Percentiles rank a stretch among this genome's conserved stretches.
Evolutionary conservation across 2,329 filamentous ascomycete species (phyloP).

Genomic region (Neonectria sp.): DNA sequence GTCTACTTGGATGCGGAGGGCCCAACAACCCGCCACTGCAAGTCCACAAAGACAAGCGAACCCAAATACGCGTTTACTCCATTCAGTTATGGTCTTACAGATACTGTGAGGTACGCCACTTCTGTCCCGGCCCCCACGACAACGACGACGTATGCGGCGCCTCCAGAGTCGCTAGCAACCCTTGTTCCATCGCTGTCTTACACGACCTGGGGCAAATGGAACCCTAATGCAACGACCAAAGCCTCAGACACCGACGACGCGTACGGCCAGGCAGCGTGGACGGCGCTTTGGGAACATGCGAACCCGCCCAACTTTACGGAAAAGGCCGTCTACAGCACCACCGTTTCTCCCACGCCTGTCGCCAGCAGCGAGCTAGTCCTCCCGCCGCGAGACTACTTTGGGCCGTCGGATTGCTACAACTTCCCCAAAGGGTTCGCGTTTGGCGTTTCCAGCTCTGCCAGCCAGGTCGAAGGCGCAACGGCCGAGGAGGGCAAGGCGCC

Average conservation of each 20-base stretch:
- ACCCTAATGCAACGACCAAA: constrained; percentile 47
- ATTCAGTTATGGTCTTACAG: constrained; percentile 51
- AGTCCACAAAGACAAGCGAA: constrained; percentile 34
- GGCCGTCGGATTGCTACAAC: constrained; percentile 62
- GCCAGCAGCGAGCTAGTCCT: constrained; percentile 68
- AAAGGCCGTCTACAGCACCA: constrained; percentile 57
- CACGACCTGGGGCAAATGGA: constrained; percentile 55
- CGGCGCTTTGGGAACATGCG: constrained; percentile 51
- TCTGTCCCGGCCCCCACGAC: constrained; percentile 49
- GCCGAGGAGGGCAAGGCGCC: constrained; percentile 61
- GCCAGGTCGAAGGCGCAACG: constrained; percentile 62
- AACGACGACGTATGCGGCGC: constrained; percentile 49
- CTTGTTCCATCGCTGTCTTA: constrained; percentile 48
- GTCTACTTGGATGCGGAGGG: constrained; percentile 46
- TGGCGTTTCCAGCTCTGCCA: constrained; percentile 64
- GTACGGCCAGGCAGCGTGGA: constrained; percentile 52
- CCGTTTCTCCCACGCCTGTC: constrained; percentile 68
- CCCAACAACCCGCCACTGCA: constrained; percentile 49
- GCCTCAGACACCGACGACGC: constrained; percentile 49
- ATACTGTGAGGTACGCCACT: constrained; percentile 52
- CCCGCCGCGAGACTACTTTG: constrained; percentile 67
- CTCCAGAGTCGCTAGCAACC: constrained; percentile 45
- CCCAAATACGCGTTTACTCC: constrained; percentile 48
- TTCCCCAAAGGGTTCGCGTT: constrained; percentile 65
- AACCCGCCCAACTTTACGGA: constrained; percentile 54